Conservation (phyloP, 176 grass and related monocot genomes). For the Dactylis glomerata region DNA sequence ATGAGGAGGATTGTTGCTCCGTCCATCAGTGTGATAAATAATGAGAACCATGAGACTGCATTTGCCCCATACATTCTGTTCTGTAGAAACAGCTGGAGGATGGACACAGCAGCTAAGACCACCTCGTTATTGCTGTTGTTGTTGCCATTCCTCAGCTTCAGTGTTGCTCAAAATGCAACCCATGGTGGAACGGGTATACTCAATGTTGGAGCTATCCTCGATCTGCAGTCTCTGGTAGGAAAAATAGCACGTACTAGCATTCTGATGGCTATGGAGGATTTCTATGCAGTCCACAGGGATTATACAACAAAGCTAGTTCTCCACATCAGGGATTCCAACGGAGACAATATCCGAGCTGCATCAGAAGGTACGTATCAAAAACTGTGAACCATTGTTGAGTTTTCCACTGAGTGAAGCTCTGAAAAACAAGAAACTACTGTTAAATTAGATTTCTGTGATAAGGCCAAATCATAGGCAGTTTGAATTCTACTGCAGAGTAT, state of each 20-base stretch:
- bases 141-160: neutral
- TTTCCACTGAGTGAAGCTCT: neutral
- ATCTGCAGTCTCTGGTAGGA: constrained; percentile 29
- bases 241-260: constrained; percentile 41
- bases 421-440: neutral
- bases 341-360: constrained; percentile 24
- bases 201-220: constrained; percentile 43
- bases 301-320: constrained; percentile 37
- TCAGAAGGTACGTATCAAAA: constrained; percentile 38
- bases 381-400: neutral
- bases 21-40: neutral
- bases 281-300: constrained; percentile 35
- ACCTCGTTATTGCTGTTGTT: neutral
- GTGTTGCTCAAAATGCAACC: neutral
- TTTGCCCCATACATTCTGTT: neutral
- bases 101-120: neutral
- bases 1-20: neutral
- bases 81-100: neutral
- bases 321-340: constrained; percentile 35
- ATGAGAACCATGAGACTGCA: neutral
- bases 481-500: neutral
- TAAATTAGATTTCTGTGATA: neutral
- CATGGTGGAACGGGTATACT: neutral
- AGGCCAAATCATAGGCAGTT: neutral
- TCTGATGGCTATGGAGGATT: constrained; percentile 49